These are phyloP conservation scores for Candida coquimbonensis DNA, from an alignment of 805 yeast genomes.

Conservation along the genomic window DNA sequence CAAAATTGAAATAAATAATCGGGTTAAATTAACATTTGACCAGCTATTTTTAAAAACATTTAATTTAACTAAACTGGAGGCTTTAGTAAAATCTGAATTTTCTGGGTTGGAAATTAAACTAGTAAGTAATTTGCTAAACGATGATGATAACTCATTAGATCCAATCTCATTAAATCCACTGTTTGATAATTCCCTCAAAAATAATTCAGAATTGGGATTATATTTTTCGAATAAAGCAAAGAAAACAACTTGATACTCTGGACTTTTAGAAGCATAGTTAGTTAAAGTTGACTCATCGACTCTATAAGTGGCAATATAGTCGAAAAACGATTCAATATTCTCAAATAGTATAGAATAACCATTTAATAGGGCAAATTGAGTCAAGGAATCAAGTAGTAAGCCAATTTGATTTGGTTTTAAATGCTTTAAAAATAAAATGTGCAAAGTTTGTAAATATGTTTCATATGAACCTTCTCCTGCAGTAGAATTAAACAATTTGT, in stretches of 20 bases:
- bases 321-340: conserved; percentile 33
- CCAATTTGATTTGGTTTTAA: conserved; percentile 24
- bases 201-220: conserved; percentile 5
- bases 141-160: conserved; percentile 1
- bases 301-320: conserved; percentile 25
- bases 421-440: conserved; percentile 38
- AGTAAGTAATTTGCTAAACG: conserved; percentile 22
- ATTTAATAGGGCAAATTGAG: conserved; percentile 19
- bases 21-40: conserved; percentile 15
- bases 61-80: conserved; percentile 18
- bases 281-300: conserved; percentile 1
- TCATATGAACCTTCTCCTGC: conserved; percentile 50
- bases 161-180: conserved; percentile 11
- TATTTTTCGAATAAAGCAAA: conserved; percentile 19
- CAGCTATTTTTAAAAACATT: conserved; percentile 24
- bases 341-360: conserved; percentile 28
- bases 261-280: conserved; percentile 2
- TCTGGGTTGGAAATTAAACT: conserved; percentile 18
- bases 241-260: conserved; percentile 21
- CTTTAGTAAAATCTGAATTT: conserved; percentile 16
- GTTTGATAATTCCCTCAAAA: conserved; percentile 24
- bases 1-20: conserved; percentile 14
- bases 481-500: conserved; percentile 29
- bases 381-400: conserved; percentile 13
- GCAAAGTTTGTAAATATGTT: conserved; percentile 42